Base-by-base conservation (phyloP, 1,284 basidiomycete genomes). In the Waitea zeae region DNA sequence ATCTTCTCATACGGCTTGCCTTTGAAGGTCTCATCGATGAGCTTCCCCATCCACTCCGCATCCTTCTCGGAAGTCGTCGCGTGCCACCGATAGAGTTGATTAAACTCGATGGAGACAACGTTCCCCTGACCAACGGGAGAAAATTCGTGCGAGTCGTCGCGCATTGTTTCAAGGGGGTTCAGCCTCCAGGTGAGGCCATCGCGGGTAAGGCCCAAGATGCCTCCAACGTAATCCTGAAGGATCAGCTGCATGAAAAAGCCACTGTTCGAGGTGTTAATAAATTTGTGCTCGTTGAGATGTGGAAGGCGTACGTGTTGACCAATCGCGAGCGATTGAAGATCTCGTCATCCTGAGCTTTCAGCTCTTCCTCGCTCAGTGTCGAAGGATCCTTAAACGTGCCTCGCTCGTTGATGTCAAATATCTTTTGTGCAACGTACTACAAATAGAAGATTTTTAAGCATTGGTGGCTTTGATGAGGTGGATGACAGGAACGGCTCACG, bases 81-180 rank as follows among this genome's bases (percentile, higher is more conserved):
- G 46, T 87, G 82, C 82, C 81, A 86, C 31, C 70, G 58, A 49
- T 81, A 82, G 12, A 81, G 53, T 5, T 78, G 54, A 46, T 79
- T 81, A 54, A 81, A 81, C 49, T 86, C 82, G 34, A 82, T 52
- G 0, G 76, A 75, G 40, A 69, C 65, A 31, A 67, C 68, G 45
- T 84, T 86, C 27, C 82, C 81, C 46, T 70, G 57, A 17, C 81
- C 81, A 12, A 68, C 64, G 19, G 64, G 61, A n/a, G 67, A 51
- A 39, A 67, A 51, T 6, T 58, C 53, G 41, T 71, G 67, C 40
- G 58, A 42, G 0, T 44, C 2, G 12, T 58, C 56, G 36, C 69
- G 63, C 39, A 64, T 63, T 18, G 54, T 47, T 54, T 67, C 62
- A 34, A 76, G 57, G 6, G 75, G 72, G 42, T 77, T 62, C 38